Percentiles rank a stretch among this genome's conserved stretches.
Evolutionary conservation across 1,139 yeast species (phyloP).

Genomic region (Magnusiomyces suaveolens): DNA sequence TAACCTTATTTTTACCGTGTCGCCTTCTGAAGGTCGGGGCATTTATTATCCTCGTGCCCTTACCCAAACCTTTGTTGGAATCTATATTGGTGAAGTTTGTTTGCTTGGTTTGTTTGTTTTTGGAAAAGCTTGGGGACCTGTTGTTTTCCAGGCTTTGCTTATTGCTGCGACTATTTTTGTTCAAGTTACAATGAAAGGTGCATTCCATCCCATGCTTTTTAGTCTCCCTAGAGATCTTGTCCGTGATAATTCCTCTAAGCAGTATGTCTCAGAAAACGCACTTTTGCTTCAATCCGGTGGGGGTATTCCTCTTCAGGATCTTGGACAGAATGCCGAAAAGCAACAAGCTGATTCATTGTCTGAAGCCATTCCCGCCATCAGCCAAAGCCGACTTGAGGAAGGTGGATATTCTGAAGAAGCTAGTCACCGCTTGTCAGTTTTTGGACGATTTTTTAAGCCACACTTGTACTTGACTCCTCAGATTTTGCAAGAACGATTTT

Average conservation of each 20-base stretch:
- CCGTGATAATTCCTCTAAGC: conserved; percentile 13
- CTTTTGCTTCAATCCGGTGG: conserved; percentile 1
- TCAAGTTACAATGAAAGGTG: conserved; percentile 50
- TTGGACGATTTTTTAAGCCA: conserved; percentile 40
- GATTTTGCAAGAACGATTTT: conserved; percentile 22
- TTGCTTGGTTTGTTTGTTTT: conserved; percentile 76
- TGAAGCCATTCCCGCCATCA: conserved; percentile 5
- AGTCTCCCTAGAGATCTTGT: conserved; percentile 48
- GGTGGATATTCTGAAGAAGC: conserved; percentile 1
- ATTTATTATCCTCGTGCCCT: conserved; percentile 79
- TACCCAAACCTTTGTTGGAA: conserved; percentile 78
- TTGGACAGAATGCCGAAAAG: background rate
- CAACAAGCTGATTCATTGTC: conserved; percentile 2
- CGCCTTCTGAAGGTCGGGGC: conserved; percentile 70
- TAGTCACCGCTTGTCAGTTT: background rate
- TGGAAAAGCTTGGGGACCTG: conserved; percentile 93
- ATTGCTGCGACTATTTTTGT: conserved; percentile 54
- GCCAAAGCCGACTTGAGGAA: conserved; percentile 7
- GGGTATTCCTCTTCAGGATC: conserved; percentile 6
- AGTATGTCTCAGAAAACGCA: conserved; percentile 1
- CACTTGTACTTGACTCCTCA: conserved; percentile 43
- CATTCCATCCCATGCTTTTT: conserved; percentile 60
- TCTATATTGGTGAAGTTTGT: conserved; percentile 80
- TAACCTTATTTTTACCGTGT: conserved; percentile 63
- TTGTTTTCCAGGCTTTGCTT: conserved; percentile 62